Base-by-base conservation (phyloP, 1,284 basidiomycete species). In the Singerocomus rubriflavus region DNA sequence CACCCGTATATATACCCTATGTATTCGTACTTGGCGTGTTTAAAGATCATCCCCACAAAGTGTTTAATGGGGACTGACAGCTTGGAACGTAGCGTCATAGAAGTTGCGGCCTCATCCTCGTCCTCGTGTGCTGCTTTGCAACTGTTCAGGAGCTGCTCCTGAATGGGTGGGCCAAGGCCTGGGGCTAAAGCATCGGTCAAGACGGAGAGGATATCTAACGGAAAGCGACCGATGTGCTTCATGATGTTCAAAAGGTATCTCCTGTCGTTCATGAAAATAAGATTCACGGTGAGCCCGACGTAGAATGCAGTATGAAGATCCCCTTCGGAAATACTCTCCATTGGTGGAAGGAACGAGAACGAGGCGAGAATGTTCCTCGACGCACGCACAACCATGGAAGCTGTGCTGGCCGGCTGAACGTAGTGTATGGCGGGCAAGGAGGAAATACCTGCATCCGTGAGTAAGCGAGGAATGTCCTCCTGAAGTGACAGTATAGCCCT, bases 1-100 rank as follows among this genome's bases (percentile, higher is more conserved):
- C 81, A 83, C 5, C 74, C 74, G 47, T 70, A 67, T 42, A 83
- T 75, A 46, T 74, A 76, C 10, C 76, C 80, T 14, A 66, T 54
- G 55, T 81, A 81, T 4, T 63, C 62, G 48, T 72, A 74, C 34
- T 54, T 60, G 30, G 48, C 61, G 60, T 82, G 79, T 44, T 61
- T 60, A 51, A 82, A 78, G n/a, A 77, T 60, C 67, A 77, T 73
- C 5, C 81, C 81, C 34, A 79, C 78, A 53, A 78, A 80, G 58
- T 73, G 71, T 57, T 67, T 63, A 6, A 80, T 64, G 7, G 52
- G 56, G 7, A 49, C 48, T 11, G 45, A 30, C 14, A 52, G 35
- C 39, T 53, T 54, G 31, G 61, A 67, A 26, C 72, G 71, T 27
- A 55, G 49, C 35, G 57, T 60, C 11, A 68, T 58, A 16, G 61